phyloP scores from a whole-genome alignment of 2,329 filamentous ascomycete genomes.

The Metarhizium anisopliae region DNA sequence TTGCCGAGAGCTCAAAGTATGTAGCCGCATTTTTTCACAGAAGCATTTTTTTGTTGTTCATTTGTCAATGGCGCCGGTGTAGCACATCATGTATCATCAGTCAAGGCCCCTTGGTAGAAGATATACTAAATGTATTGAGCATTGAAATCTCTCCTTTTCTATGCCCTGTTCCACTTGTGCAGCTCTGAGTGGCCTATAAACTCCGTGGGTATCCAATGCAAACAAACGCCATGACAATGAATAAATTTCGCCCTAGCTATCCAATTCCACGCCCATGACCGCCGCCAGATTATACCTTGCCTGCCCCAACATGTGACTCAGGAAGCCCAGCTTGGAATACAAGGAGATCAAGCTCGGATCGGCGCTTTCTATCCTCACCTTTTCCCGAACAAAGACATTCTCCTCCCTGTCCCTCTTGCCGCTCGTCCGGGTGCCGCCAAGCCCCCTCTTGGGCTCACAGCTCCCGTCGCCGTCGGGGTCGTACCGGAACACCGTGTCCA shows the following conservation, averaged over 20 bases:
- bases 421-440: constrained; percentile 16
- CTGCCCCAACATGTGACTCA: constrained; percentile 64
- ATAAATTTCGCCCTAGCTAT: constrained; percentile 2
- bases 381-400: constrained; percentile 80
- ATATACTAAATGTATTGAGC: background rate
- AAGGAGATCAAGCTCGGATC: constrained; percentile 80
- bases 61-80: constrained; percentile 4
- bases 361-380: constrained; percentile 79
- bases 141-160: constrained; percentile 4
- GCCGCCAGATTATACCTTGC: constrained; percentile 64
- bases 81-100: constrained; percentile 4
- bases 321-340: constrained; percentile 70
- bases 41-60: constrained; percentile 4
- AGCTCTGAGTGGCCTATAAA: background rate
- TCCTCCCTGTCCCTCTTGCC: constrained; percentile 17
- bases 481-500: constrained; percentile 65
- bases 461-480: constrained; percentile 22
- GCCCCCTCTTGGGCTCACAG: constrained; percentile 16
- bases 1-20: background rate
- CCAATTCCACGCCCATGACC: constrained; percentile 58
- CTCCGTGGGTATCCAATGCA: constrained; percentile 9
- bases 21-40: background rate
- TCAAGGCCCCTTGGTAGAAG: background rate
- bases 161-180: background rate
- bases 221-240: background rate